Evolutionary conservation across 441 rosid genomes (phyloP), one percentile per base, ranked within the genome.

Genomic region (Eruca vesicaria): DNA sequence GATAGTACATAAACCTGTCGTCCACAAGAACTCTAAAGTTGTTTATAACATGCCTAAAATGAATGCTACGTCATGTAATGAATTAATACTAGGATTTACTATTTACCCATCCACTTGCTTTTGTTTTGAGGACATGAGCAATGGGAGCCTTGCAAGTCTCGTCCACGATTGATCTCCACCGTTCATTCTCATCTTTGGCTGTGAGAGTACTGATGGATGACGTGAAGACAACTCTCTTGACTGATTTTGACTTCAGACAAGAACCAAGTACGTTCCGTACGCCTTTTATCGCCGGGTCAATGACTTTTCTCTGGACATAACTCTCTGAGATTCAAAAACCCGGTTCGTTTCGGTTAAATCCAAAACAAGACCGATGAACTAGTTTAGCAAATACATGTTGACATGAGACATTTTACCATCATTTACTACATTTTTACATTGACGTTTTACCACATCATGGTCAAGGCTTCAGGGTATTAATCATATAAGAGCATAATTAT

Each of bases 61-160:
- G 29, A 21, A 29, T 23, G 5, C 8, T 20, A 41, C 48, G 12
- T 55, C 3, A 11, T 0, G n/a, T 43, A 15, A 31, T 5, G 31
- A 10, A 48, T n/a, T 11, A n/a, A 16, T 12, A 33, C 28, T 33
- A n/a, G n/a, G n/a, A 59, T 14, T 43, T 43, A 43, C 61, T 26
- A 36, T 12, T 52, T 85, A 91, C 96, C 98, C 98, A 92, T 85
- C 98, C 98, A 48, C 84, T 82, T 75, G 93, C 82, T 89, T 87
- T 87, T 59, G 79, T 73, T n/a, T 81, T 79, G 83, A 86, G 79
- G 56, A 89, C 88, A 76, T 75, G 80, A 57, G 85, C 84, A 43
- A 79, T 63, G 3, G 80, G 77, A 61, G 78, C 83, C 80, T 82
- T 90, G 86, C 95, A 90, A 79, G 87, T 82, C 78, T 94, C 97